Base-by-base conservation (phyloP, 495 filamentous ascomycete species). In the Penicillium subrubescens region DNA sequence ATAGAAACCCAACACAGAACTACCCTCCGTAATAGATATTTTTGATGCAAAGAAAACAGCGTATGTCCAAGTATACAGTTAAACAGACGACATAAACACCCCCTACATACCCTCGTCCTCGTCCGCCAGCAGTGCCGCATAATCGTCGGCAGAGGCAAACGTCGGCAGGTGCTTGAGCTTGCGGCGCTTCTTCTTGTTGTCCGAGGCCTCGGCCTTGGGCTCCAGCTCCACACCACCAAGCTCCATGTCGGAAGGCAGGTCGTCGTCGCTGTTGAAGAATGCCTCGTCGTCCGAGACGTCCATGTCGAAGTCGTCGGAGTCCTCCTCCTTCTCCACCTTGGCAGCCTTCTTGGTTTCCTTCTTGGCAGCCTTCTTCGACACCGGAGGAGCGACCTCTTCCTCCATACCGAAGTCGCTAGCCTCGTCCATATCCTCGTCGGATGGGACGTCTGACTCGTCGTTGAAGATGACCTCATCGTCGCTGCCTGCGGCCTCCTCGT, bases 131-230 rank as follows among this genome's bases (percentile, higher is more conserved):
- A 97, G 84, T 65, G 89, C 89, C 27, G 93, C 94, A 77, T 98
- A 98, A 70, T 99, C 96, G 23, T 98, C 95, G 21, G 83, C 89
- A 34, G 90, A 93, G 23, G 96, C 95, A 80, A 98, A 99, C 0
- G 87, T 96, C 4, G 95, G 95, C 65, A 99, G 81, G 66, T 86
- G 84, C 83, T 91, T 96, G 71, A 98, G 79, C 84, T 93, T 93
- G 84, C 89, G 89, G 70, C 82, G 87, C 81, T 90, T 92, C 74
- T 83, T 87, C 74, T 83, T 87, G 75, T 86, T 88, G 64, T 84
- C 82, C 64, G 80, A 83, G 58, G 81, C 77, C 58, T 81, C 81
- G 63, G 84, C 74, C 37, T 75, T 74, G 52, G 78, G 78, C 8
- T 70, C 65, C 19, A 76, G 57, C 1, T 71, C 77, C 61, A 74